Evolutionary conservation across 1,139 yeast species (phyloP).

Genomic region (Saccharomyces pastorianus): DNA sequence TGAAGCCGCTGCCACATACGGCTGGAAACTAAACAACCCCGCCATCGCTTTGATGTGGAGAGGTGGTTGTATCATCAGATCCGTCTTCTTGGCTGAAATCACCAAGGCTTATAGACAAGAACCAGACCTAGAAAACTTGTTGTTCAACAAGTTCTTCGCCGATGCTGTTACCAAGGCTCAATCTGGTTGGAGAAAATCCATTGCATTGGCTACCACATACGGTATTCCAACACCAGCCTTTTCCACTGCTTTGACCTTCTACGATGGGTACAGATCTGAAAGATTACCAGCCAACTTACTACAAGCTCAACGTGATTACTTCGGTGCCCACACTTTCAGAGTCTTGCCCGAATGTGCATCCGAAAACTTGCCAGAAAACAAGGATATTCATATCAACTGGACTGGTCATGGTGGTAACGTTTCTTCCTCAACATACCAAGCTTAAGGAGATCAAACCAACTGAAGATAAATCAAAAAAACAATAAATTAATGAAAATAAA

Average conservation of each 20-base stretch:
- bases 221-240: slow-evolving; percentile 98
- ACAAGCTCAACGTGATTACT: slow-evolving; percentile 99
- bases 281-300: slow-evolving; percentile 93
- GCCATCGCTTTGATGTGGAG: slow-evolving; percentile 99
- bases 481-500: background rate
- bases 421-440: slow-evolving; percentile 89
- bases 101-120: slow-evolving; percentile 91
- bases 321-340: slow-evolving; percentile 98
- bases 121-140: slow-evolving; percentile 89
- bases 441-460: slow-evolving; percentile 38
- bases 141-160: slow-evolving; percentile 92
- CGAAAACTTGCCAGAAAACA: slow-evolving; percentile 65
- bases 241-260: slow-evolving; percentile 93
- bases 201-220: slow-evolving; percentile 65
- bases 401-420: slow-evolving; percentile 98
- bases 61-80: slow-evolving; percentile 99
- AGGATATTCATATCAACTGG: slow-evolving; percentile 96
- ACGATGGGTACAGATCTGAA: slow-evolving; percentile 97
- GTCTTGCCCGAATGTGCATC: slow-evolving; percentile 82
- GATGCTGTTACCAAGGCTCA: slow-evolving; percentile 90
- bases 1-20: slow-evolving; percentile 95
- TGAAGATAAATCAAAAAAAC: background rate
- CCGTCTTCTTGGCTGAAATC: slow-evolving; percentile 95
- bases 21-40: slow-evolving; percentile 96
- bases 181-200: slow-evolving; percentile 87